phyloP scores from a whole-genome alignment of 345 rosid species.

The Gynandropsis gynandra region DNA sequence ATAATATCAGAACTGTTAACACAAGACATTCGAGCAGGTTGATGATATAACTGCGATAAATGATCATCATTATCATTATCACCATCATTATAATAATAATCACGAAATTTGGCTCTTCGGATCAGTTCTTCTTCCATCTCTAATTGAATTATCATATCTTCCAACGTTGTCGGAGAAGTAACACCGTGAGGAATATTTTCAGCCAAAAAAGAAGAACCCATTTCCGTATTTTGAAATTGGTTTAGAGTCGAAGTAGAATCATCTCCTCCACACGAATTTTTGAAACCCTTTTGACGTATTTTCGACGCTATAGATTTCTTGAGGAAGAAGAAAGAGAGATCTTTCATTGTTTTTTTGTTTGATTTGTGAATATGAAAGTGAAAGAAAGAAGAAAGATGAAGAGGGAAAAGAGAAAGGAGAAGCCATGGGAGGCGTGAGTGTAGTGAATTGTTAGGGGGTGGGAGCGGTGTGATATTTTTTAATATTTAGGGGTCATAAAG shows the following conservation, averaged over 20 bases:
- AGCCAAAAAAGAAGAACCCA: slow-evolving; percentile 16
- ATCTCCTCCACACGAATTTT: slow-evolving; percentile 48
- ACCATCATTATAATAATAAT: slow-evolving; percentile 13
- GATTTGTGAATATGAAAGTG: slow-evolving; percentile 10
- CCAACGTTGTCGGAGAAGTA: slow-evolving; percentile 43
- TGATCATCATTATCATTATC: slow-evolving; percentile 2
- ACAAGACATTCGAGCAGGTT: slow-evolving; percentile 57
- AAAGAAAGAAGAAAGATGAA: slow-evolving; percentile 7
- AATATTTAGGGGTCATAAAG: slow-evolving; percentile 18
- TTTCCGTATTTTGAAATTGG: slow-evolving; percentile 28
- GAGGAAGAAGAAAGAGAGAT: slow-evolving; percentile 57
- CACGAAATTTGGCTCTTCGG: slow-evolving; percentile 37
- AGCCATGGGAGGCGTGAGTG: slow-evolving; percentile 21
- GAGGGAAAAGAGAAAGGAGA: not conserved
- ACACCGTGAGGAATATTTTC: slow-evolving; percentile 18
- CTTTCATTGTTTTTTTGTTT: slow-evolving; percentile 42
- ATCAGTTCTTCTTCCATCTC: slow-evolving; percentile 73
- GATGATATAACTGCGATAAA: slow-evolving; percentile 3
- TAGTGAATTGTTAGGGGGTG: slow-evolving; percentile 25
- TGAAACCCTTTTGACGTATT: slow-evolving; percentile 61
- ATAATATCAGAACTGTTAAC: slow-evolving; percentile 75
- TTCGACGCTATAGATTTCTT: slow-evolving; percentile 53
- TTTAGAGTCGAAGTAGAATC: slow-evolving; percentile 69
- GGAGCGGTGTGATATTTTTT: slow-evolving; percentile 11
- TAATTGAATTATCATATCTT: slow-evolving; percentile 77